Conservation (phyloP, 2,329 filamentous ascomycete species). For the Microdochium nivale region DNA sequence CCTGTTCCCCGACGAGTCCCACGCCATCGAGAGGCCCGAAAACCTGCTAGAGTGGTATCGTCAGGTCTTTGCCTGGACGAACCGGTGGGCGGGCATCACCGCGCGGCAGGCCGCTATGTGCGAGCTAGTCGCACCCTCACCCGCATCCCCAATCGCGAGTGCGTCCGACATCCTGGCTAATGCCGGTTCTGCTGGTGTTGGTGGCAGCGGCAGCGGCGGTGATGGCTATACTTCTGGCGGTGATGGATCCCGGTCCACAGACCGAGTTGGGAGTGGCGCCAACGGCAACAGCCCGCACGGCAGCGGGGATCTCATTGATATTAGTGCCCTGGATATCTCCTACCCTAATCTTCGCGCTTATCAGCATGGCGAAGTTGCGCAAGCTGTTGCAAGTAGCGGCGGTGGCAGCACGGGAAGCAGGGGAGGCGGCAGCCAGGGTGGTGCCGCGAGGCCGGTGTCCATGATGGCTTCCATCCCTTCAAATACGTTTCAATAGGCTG, state of each 20-base stretch:
- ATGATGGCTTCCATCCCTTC: not conserved
- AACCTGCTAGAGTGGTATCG: slow-evolving; percentile 12
- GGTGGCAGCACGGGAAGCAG: not conserved
- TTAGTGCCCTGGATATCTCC: not conserved
- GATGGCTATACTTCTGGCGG: not conserved
- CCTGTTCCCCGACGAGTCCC: slow-evolving; percentile 11
- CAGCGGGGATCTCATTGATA: not conserved
- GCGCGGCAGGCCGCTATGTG: not conserved
- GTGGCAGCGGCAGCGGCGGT: not conserved
- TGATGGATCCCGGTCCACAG: not conserved
- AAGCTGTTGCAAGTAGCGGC: not conserved
- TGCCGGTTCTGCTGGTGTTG: not conserved
- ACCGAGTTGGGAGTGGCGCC: not conserved
- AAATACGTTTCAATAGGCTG: too few relatives aligned
- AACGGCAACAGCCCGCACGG: not conserved
- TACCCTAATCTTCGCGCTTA: not conserved
- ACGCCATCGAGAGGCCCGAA: slow-evolving; percentile 6
- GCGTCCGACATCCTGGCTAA: not conserved
- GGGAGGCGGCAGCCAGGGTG: not conserved
- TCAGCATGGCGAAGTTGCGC: not conserved
- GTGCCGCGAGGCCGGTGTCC: not conserved
- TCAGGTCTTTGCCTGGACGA: slow-evolving; percentile 13
- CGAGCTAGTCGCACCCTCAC: not conserved
- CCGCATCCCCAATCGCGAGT: not conserved
- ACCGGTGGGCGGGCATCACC: slow-evolving; percentile 8